Conservation (phyloP, 257 asterid genomes). For the Solanum infundibuliforme region DNA sequence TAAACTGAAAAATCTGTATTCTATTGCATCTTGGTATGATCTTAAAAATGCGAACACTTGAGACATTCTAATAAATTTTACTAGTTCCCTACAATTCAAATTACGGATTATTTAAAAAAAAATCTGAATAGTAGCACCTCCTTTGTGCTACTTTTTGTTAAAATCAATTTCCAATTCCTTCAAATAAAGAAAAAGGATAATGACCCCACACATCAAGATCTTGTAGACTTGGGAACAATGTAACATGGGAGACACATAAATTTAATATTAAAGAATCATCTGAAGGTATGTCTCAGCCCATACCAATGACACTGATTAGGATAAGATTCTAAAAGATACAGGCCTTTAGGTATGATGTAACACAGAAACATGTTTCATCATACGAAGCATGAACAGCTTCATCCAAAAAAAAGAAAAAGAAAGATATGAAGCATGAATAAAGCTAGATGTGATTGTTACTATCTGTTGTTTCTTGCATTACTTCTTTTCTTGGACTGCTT, state of each 20-base stretch:
- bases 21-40: background rate
- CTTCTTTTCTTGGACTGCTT: background rate
- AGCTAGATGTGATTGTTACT: background rate
- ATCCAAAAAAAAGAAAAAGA: background rate
- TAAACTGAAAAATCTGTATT: background rate
- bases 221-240: slow-evolving; percentile 22
- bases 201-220: slow-evolving; percentile 8
- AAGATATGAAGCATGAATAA: background rate
- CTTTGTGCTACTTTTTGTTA: background rate
- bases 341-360: slow-evolving; percentile 9
- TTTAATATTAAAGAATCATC: slow-evolving; percentile 10
- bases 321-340: slow-evolving; percentile 28
- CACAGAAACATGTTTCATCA: slow-evolving; percentile 5
- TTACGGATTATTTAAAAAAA: too few relatives aligned
- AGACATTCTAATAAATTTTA: background rate
- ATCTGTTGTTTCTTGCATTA: background rate
- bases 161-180: background rate
- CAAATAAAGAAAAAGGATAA: background rate
- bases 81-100: too few relatives aligned
- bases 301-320: slow-evolving; percentile 29
- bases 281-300: slow-evolving; percentile 48
- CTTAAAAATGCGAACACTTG: background rate
- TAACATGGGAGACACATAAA: slow-evolving; percentile 12
- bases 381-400: slow-evolving; percentile 26
- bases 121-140: background rate